Evolutionary conservation across 305 asterid species (phyloP).

Genomic region (Fraxinus baroniana): DNA sequence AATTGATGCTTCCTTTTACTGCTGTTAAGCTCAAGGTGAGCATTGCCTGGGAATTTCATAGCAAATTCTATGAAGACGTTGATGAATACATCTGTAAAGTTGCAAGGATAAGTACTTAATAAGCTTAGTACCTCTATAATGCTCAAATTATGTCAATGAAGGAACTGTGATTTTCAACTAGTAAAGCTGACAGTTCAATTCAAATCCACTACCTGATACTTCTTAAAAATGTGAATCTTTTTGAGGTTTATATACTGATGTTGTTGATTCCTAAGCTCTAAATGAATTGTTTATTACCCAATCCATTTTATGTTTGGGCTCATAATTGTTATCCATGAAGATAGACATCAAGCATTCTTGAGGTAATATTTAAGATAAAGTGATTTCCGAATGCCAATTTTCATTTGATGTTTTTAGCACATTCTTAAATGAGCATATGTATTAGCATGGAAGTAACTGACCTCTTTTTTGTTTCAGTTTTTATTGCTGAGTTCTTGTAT

Average conservation of each 20-base stretch:
- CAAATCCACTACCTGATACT: not conserved
- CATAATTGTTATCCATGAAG: not conserved
- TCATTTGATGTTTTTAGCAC: not conserved
- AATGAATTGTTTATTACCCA: not conserved
- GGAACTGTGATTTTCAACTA: not conserved
- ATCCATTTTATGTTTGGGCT: not conserved
- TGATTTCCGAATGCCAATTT: not conserved
- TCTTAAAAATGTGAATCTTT: not conserved
- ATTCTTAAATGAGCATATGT: not conserved
- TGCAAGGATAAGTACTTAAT: not conserved
- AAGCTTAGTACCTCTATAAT: not conserved
- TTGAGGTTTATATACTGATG: not conserved
- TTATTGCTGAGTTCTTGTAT: not conserved
- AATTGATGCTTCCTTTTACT: constrained; percentile 89
- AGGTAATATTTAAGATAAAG: not conserved
- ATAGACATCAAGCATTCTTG: not conserved
- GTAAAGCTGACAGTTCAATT: not conserved
- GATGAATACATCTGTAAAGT: not conserved
- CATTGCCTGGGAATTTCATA: not conserved
- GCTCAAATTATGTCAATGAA: not conserved
- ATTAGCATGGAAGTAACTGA: not conserved
- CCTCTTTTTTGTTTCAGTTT: not conserved
- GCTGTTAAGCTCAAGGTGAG: constrained; percentile 88
- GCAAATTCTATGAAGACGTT: not conserved
- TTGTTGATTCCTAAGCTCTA: not conserved